Base-by-base conservation (phyloP, 805 yeast genomes). In the Kurtzmaniella cleridarum region DNA sequence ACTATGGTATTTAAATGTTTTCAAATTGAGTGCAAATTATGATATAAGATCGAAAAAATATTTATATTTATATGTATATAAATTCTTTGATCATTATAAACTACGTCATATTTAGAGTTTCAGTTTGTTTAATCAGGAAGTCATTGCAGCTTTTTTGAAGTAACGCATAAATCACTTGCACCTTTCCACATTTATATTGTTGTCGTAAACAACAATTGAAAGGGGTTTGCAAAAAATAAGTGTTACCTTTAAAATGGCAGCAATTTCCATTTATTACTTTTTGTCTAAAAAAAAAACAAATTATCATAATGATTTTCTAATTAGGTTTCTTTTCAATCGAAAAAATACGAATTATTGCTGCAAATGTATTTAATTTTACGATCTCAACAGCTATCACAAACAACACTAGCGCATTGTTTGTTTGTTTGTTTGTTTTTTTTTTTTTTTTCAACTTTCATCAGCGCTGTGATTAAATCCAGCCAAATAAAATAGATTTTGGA, bases 1-100 rank as follows among this genome's bases (percentile, higher is more conserved):
- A 68, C 60, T 2, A 51, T 35, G 1, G 24, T 12, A 43, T 68
- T 68, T 15, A 68, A 43, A 1, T 39, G 41, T n/a, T 43, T 28
- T 40, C 42, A 48, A 1, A 41, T 35, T 13, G 72, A 71, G 34
- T 68, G 66, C 39, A 68, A 51, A 41, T 67, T 68, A 47, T 68
- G 43, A 68, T 68, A 43, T 66, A 68, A 2, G 72, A 65, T 3
- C 31, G 32, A 32, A 64, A 46, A n/a, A n/a, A n/a, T n/a, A 45
- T n/a, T 41, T 38, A 38, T 47, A 61, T 6, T n/a, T n/a, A n/a
- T n/a, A n/a, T n/a, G n/a, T n/a, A n/a, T n/a, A n/a, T 40, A 44
- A 12, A 38, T 35, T 5, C 44, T 41, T 13, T 13, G 11, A 27
- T 12, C 5, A 27, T 27, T 13, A 4, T 20, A 5, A 20, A 5